phyloP scores from a whole-genome alignment of 2,329 filamentous ascomycete genomes.

The Aspergillus fumigatus region DNA sequence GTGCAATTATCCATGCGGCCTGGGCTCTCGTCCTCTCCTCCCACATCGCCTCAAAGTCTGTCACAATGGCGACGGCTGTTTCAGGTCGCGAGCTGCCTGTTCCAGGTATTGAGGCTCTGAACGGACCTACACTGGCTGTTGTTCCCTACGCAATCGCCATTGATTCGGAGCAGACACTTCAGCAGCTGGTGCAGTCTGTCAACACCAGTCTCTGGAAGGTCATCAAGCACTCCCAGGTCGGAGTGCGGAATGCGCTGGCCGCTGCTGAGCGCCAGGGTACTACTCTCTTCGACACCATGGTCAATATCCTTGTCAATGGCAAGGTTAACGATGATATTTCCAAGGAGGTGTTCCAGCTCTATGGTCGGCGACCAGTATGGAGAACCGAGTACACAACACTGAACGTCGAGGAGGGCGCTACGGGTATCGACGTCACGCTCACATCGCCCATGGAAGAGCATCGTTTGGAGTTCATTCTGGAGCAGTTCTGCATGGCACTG shows the following conservation, averaged over 20 bases:
- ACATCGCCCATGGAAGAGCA: not conserved
- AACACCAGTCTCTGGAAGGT: not conserved
- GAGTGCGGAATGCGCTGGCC: not conserved
- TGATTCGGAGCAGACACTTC: not conserved
- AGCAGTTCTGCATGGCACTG: not conserved
- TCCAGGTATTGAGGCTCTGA: not conserved
- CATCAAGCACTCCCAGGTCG: not conserved
- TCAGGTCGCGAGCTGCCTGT: constrained; percentile 2
- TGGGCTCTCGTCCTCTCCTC: not conserved
- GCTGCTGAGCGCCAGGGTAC: not conserved
- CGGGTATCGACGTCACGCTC: not conserved
- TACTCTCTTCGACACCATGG: constrained; percentile 4
- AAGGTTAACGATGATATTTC: not conserved
- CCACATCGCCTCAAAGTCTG: not conserved
- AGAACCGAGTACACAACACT: constrained; percentile 1
- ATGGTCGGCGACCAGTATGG: not conserved
- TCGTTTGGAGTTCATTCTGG: not conserved
- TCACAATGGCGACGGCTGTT: not conserved
- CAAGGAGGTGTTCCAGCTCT: constrained; percentile 2
- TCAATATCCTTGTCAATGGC: constrained; percentile 1
- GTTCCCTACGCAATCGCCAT: not conserved
- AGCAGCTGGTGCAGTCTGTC: not conserved
- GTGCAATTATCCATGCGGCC: not conserved
- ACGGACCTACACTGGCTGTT: not conserved
- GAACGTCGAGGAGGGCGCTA: not conserved